These are phyloP conservation scores for Metschnikowia bowlesiae DNA, from an alignment of 805 yeast genomes.

Conservation along the genomic window DNA sequence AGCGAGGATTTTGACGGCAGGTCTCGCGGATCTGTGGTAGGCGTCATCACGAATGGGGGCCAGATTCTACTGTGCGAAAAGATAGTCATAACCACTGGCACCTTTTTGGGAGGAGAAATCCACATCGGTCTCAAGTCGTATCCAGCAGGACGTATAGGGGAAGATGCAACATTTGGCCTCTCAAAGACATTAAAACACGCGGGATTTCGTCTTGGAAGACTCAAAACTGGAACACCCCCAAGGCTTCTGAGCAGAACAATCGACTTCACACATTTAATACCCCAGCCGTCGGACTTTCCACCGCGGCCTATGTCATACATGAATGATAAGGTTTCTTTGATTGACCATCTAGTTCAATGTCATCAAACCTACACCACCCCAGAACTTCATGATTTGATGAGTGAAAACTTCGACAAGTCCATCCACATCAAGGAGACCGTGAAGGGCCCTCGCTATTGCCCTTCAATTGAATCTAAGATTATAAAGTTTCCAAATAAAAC, in stretches of 20 bases:
- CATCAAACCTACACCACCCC: slow-evolving; percentile 76
- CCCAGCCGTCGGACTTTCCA: slow-evolving; percentile 76
- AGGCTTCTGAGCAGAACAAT: slow-evolving; percentile 71
- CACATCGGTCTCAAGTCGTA: slow-evolving; percentile 77
- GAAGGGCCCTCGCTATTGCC: slow-evolving; percentile 96
- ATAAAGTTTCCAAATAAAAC: slow-evolving; percentile 72
- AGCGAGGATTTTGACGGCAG: slow-evolving; percentile 35
- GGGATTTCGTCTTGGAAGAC: slow-evolving; percentile 80
- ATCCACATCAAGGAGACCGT: slow-evolving; percentile 91
- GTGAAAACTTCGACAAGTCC: slow-evolving; percentile 70
- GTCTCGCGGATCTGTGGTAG: slow-evolving; percentile 48
- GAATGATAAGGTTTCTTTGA: slow-evolving; percentile 62
- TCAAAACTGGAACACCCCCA: slow-evolving; percentile 98
- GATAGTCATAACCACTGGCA: slow-evolving; percentile 92
- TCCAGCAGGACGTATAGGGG: slow-evolving; percentile 95
- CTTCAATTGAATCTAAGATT: slow-evolving; percentile 89
- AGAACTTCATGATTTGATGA: slow-evolving; percentile 64
- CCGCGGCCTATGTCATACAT: slow-evolving; percentile 88
- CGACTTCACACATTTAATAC: slow-evolving; percentile 56
- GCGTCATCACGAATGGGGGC: slow-evolving; percentile 73
- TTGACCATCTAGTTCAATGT: slow-evolving; percentile 58
- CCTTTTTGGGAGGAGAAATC: slow-evolving; percentile 90
- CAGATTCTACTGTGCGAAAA: slow-evolving; percentile 51
- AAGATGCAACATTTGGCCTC: slow-evolving; percentile 84
- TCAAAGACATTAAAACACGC: slow-evolving; percentile 70